Base-by-base conservation (phyloP, 371 early-diverging fungal genomes). In the Enteropsectra breve region DNA sequence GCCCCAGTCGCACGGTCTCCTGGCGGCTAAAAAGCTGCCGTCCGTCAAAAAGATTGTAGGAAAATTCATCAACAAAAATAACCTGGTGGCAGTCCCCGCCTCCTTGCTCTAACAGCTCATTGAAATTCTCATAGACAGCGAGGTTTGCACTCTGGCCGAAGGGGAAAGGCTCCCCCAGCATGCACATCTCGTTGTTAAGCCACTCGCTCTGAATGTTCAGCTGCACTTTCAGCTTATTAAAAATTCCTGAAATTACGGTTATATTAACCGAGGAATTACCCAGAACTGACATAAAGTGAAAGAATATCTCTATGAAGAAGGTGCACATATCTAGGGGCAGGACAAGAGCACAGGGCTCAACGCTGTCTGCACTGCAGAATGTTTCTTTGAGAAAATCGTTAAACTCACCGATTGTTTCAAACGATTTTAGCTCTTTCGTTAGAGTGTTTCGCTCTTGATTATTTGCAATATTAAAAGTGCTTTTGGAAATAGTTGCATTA, bases 151-250 rank as follows among this genome's bases (percentile, higher is more conserved):
- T 57, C 50, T 66, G 18, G n/a, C 38, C 47, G 2, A 66, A 6
- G 5, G 66, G 66, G 50, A 66, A 66, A 2, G 66, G 66, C 40
- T 66, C 66, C 8, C 3, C 6, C 18, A 30, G 18, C 5, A 5
- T 26, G 21, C 5, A 18, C 13, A 55, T 38, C 3, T 30, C 30
- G 15, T 8, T 46, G 23, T 58, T 43, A 2, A 66, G 18, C 66
- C 66, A 66, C 18, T 66, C 66, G 11, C 32, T 66, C 21, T 66
- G 66, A 15, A 33, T 8, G 36, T 66, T 66, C 26, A 66, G 6
- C n/a, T 21, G 61, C 2, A 29, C 2, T 6, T 59, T 15, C 21
- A 66, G 43, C 24, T 34, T 48, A 15, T 36, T 29, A 59, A 66
- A 66, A 18, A 53, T 2, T 18, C n/a, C 3, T 3, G 61, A 63